A percentile compares a stretch with the other conserved stretches of the same genome.
phyloP scores from a whole-genome alignment of 2,329 filamentous ascomycete genomes.

The Akanthomyces dipterigenus region DNA sequence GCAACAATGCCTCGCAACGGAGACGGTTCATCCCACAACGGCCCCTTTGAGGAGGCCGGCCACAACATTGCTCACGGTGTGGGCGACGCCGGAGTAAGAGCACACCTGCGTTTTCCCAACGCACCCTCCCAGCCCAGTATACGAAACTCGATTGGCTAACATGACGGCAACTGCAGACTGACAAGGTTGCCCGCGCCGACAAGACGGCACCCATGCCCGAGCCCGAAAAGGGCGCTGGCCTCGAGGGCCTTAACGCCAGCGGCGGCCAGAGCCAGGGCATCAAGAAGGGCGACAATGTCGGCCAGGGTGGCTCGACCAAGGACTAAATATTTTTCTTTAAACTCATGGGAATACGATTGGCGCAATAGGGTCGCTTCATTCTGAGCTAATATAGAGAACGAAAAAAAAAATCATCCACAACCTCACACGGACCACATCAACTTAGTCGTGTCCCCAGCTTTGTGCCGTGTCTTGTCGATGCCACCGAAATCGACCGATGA shows the following conservation, averaged over 20 bases:
- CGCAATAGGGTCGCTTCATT: too few relatives aligned
- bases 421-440: too few relatives aligned
- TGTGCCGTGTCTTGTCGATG: too few relatives aligned
- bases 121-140: too few relatives aligned
- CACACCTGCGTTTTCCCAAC: background rate
- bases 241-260: conserved; percentile 34
- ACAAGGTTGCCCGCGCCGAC: conserved; percentile 38
- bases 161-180: conserved; percentile 18
- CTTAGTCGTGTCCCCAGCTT: too few relatives aligned
- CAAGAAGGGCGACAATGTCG: conserved; percentile 31
- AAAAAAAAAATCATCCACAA: too few relatives aligned
- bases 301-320: conserved; percentile 29
- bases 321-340: background rate
- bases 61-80: conserved; percentile 40
- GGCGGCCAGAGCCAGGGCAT: conserved; percentile 38
- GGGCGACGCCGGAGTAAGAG: conserved; percentile 31
- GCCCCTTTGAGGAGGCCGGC: conserved; percentile 31
- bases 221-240: conserved; percentile 35
- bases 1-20: conserved; percentile 43
- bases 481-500: too few relatives aligned
- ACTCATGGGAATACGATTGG: too few relatives aligned
- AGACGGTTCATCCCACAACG: conserved; percentile 42
- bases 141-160: background rate
- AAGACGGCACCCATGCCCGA: conserved; percentile 44
- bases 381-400: too few relatives aligned